Base-by-base conservation (phyloP, 73 alveolate species). In the Paramecium pentaurelia region DNA sequence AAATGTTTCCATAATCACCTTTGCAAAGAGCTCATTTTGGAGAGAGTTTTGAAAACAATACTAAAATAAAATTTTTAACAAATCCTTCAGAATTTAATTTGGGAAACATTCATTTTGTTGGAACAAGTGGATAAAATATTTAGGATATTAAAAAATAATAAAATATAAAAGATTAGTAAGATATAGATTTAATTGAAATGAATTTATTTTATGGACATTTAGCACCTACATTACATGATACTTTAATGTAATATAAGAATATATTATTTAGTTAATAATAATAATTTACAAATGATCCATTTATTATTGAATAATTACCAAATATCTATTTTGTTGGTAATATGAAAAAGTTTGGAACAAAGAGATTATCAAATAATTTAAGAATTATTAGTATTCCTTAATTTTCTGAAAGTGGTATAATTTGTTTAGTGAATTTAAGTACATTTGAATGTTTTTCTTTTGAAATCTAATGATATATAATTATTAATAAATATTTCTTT, bases 51-150 rank as follows among this genome's bases (percentile, higher is more conserved):
- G 71, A 44, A 27, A 18, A 18, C 5, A 64, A 42, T 27, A 6
- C 42, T 16, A 16, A 73, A n/a, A n/a, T 25, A 45, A 1, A 12
- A 25, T 80, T 80, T 42, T 80, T 80, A 36, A 80, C 77, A 3
- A 80, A 80, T 47, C 91, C 91, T 18, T 4, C 64, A 40, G 91
- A 80, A 80, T 80, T 77, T 12, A 42, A 7, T 20, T 14, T 80
- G 6, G 58, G 58, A 3, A 44, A 49, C 16, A 10, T 45, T 8
- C 4, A n/a, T 1, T 27, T 49, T 32, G 12, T 80, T 14, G 91
- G 91, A 45, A 80, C 91, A 80, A 32, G 64, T 42, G 91, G 91
- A 20, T 47, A 80, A 80, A 80, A 80, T 80, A 80, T 80, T 45
- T 40, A 80, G 6, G 91, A 80, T 16, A 45, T 80, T 10, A 45